Conservation (phyloP, 2,329 filamentous ascomycete genomes). For the Didymella keratinophila region DNA sequence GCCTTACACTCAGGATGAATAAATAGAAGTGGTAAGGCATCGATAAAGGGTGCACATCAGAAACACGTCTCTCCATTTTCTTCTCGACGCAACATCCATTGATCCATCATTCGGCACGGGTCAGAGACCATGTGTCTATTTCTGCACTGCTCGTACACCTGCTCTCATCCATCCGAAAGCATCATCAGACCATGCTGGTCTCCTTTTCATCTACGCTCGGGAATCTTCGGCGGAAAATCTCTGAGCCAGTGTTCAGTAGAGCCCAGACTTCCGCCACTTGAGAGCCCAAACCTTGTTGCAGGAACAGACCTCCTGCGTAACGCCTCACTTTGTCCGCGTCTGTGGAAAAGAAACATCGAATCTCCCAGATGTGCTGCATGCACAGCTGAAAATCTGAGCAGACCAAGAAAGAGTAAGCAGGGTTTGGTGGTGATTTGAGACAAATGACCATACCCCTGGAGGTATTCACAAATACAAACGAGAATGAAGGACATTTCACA, state of each 20-base stretch:
- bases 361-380: not conserved
- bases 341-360: not conserved
- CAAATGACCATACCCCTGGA: too few relatives aligned
- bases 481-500: too few relatives aligned
- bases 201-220: not conserved
- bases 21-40: not conserved
- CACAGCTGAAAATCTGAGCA: not conserved
- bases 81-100: not conserved
- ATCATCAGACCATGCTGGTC: not conserved
- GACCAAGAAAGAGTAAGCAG: not conserved
- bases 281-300: not conserved
- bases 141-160: not conserved
- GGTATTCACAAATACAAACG: too few relatives aligned
- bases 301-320: not conserved
- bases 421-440: not conserved
- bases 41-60: not conserved
- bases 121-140: constrained; percentile 1
- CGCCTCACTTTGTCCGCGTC: not conserved
- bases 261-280: too few relatives aligned
- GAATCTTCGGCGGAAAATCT: not conserved
- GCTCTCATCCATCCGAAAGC: not conserved
- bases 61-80: not conserved
- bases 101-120: not conserved
- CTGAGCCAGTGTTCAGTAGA: not conserved
- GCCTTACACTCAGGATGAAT: not conserved